Percentiles rank a stretch among this genome's conserved stretches.
These are phyloP conservation scores for Cytospora piceicola DNA, from an alignment of 2,329 filamentous ascomycete species.

Conservation along the genomic window DNA sequence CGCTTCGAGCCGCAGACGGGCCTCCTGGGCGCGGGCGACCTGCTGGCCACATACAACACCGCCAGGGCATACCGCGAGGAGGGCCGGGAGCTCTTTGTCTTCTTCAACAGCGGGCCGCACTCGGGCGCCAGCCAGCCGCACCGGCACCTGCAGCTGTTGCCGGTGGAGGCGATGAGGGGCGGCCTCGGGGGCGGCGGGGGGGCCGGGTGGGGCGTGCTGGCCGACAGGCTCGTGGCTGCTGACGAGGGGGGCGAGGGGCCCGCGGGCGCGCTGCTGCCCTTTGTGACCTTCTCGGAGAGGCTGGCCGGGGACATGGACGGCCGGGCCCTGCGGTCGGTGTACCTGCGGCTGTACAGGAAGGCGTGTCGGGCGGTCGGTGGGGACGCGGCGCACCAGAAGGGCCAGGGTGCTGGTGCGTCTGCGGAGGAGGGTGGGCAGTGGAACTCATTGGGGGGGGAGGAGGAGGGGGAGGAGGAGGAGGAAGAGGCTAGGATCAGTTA, in stretches of 20 bases:
- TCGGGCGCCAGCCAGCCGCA: slow-evolving; percentile 75
- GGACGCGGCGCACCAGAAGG: slow-evolving; percentile 11
- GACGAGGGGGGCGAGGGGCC: slow-evolving; percentile 13
- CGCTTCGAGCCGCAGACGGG: slow-evolving; percentile 67
- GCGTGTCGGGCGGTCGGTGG: slow-evolving; percentile 44
- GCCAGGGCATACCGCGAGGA: slow-evolving; percentile 56
- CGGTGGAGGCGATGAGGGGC: slow-evolving; percentile 64
- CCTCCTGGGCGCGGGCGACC: slow-evolving; percentile 62
- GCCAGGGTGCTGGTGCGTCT: slow-evolving; percentile 1
- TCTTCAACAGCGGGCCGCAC: slow-evolving; percentile 71
- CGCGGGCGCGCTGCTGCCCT: slow-evolving; percentile 41
- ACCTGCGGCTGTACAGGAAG: slow-evolving; percentile 52
- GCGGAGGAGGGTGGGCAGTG: slow-evolving; percentile 8
- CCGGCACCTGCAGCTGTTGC: slow-evolving; percentile 72
- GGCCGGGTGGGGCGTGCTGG: slow-evolving; percentile 54
- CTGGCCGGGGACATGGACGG: slow-evolving; percentile 24
- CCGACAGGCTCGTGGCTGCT: slow-evolving; percentile 41
- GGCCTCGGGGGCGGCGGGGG: slow-evolving; percentile 45
- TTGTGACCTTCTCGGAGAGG: slow-evolving; percentile 48
- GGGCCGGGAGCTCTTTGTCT: slow-evolving; percentile 58
- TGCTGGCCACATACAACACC: slow-evolving; percentile 65
- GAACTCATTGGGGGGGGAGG: slow-evolving; percentile 22
- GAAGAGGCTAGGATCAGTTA: slow-evolving; percentile 62
- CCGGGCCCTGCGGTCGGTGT: slow-evolving; percentile 46
- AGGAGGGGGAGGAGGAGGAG: slow-evolving; percentile 36